phyloP scores from a whole-genome alignment of 2,329 filamentous ascomycete genomes.

The Cercospora sp. region DNA sequence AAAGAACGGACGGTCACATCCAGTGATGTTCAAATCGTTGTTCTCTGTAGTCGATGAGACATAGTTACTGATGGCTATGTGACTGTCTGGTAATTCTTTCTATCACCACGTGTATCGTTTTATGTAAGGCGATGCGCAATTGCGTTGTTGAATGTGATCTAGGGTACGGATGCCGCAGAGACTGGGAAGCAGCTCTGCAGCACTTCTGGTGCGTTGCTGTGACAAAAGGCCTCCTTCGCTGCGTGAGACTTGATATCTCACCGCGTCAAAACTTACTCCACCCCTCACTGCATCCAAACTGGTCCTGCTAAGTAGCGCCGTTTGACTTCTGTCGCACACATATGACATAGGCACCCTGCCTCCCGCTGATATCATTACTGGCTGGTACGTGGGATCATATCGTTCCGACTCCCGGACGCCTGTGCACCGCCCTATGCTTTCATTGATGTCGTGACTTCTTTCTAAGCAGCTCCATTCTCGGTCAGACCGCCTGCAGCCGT shows the following conservation, averaged over 20 bases:
- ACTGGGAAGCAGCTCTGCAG: slow-evolving; percentile 6
- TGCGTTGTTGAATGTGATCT: neutral
- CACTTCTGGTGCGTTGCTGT: slow-evolving; percentile 10
- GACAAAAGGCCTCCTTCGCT: slow-evolving; percentile 6
- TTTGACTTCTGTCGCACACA: slow-evolving; percentile 5
- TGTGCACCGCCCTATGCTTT: slow-evolving; percentile 12
- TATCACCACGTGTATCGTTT: neutral
- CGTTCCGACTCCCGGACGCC: slow-evolving; percentile 5
- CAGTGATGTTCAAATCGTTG: neutral
- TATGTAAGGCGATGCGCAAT: neutral
- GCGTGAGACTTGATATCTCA: slow-evolving; percentile 10
- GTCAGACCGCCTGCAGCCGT: slow-evolving; percentile 23
- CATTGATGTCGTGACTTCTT: slow-evolving; percentile 10
- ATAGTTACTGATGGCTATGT: neutral
- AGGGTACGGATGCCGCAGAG: slow-evolving; percentile 3
- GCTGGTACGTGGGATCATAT: slow-evolving; percentile 5
- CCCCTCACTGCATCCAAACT: neutral
- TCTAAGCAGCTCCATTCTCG: slow-evolving; percentile 23
- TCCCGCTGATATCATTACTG: neutral
- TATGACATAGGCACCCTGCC: slow-evolving; percentile 7
- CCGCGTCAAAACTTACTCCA: neutral
- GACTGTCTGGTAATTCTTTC: neutral
- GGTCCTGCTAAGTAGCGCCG: slow-evolving; percentile 8
- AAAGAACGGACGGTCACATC: neutral
- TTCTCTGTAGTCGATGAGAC: neutral